Evolutionary conservation across 345 rosid species (phyloP).

Genomic region (Arabis alpina): DNA sequence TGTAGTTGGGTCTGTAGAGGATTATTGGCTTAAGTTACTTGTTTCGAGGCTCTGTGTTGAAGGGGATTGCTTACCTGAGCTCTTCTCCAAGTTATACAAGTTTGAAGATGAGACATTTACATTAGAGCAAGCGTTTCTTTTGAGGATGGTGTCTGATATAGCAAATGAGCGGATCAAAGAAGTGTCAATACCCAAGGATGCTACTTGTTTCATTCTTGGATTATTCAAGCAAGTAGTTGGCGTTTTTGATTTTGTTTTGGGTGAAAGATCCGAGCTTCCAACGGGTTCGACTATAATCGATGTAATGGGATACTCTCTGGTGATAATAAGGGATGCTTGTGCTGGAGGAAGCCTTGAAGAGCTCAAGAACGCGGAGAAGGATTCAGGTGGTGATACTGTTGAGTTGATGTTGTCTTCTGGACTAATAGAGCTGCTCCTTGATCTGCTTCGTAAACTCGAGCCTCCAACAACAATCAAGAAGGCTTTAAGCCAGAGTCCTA

Average conservation of each 20-base stretch:
- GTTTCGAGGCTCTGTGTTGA: conserved; percentile 71
- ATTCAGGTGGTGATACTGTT: conserved; percentile 42
- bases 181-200: conserved; percentile 45
- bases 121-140: conserved; percentile 64
- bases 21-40: conserved; percentile 73
- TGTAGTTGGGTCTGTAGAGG: conserved; percentile 71
- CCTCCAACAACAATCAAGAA: conserved; percentile 67
- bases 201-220: conserved; percentile 44
- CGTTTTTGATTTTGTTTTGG: conserved; percentile 43
- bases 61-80: conserved; percentile 49
- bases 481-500: conserved; percentile 48
- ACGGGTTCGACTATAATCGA: conserved; percentile 53
- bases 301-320: conserved; percentile 69
- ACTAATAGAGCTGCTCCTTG: conserved; percentile 52
- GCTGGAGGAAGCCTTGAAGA: conserved; percentile 49
- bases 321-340: conserved; percentile 62
- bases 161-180: conserved; percentile 55
- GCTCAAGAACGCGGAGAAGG: conserved; percentile 31
- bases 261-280: conserved; percentile 62
- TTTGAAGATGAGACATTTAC: conserved; percentile 41
- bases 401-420: conserved; percentile 54
- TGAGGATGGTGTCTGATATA: conserved; percentile 61
- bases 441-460: conserved; percentile 63
- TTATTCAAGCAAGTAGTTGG: conserved; percentile 51
- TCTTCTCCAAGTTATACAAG: conserved; percentile 49